Percentiles rank a stretch among this genome's conserved stretches.
These are phyloP conservation scores for Stemphylium vesicarium DNA, from an alignment of 2,329 filamentous ascomycete genomes.

Conservation along the genomic window DNA sequence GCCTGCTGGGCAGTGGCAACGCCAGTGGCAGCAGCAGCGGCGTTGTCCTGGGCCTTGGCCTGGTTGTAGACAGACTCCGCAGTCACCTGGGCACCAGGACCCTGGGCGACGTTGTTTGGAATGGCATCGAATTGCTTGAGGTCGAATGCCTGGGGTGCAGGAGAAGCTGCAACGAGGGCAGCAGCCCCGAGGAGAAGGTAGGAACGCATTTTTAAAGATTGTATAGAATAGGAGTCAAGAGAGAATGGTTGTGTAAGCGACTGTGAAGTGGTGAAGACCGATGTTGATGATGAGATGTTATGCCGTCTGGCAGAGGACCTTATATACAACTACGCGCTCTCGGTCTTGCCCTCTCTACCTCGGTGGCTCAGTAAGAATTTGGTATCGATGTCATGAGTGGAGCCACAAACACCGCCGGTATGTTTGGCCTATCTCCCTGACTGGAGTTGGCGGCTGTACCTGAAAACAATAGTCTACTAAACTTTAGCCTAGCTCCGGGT, in stretches of 20 bases:
- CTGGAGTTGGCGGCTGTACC: constrained; percentile 6
- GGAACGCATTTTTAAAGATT: constrained; percentile 26
- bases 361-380: constrained; percentile 4
- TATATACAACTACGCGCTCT: constrained; percentile 7
- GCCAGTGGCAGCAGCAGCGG: constrained; percentile 20
- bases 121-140: constrained; percentile 12
- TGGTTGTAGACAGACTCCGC: constrained; percentile 21
- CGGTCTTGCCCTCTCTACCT: not conserved
- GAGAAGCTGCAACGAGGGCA: constrained; percentile 29
- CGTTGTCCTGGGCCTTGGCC: constrained; percentile 16
- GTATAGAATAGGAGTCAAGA: not conserved
- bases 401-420: constrained; percentile 9
- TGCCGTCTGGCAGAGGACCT: not conserved
- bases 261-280: constrained; percentile 8
- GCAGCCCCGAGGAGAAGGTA: constrained; percentile 28
- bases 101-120: constrained; percentile 14
- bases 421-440: constrained; percentile 8
- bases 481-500: constrained; percentile 13
- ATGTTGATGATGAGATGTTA: constrained; percentile 10
- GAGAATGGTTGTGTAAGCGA: not conserved
- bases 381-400: constrained; percentile 11
- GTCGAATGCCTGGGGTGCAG: constrained; percentile 30
- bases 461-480: constrained; percentile 11
- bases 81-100: constrained; percentile 23
- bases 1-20: constrained; percentile 20